Conservation (phyloP, 148 eudicot genomes). For the Polygonum aviculare region DNA sequence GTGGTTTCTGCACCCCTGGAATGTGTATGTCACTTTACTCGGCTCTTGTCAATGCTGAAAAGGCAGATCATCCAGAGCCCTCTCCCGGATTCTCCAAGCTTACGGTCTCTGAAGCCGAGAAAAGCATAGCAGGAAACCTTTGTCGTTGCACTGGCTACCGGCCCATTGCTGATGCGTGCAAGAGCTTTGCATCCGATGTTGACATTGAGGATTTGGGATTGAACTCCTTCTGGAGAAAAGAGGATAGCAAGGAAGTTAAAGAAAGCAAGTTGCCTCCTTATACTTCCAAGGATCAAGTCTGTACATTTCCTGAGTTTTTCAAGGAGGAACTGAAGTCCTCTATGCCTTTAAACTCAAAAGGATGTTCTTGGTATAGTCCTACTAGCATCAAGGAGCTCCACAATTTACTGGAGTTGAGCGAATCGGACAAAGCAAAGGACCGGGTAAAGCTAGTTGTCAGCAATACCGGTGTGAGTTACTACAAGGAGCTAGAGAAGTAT, state of each 20-base stretch:
- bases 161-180: slow-evolving; percentile 89
- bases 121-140: slow-evolving; percentile 68
- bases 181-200: slow-evolving; percentile 79
- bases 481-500: slow-evolving; percentile 50
- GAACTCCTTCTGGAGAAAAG: slow-evolving; percentile 65
- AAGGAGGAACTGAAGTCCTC: slow-evolving; percentile 33
- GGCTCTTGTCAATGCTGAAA: slow-evolving; percentile 72
- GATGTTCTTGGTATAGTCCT: slow-evolving; percentile 64
- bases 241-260: slow-evolving; percentile 41
- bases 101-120: slow-evolving; percentile 70
- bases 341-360: slow-evolving; percentile 31
- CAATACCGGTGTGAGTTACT: slow-evolving; percentile 78
- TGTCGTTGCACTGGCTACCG: slow-evolving; percentile 98
- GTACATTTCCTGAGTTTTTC: slow-evolving; percentile 55
- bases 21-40: slow-evolving; percentile 86
- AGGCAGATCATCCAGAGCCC: slow-evolving; percentile 26
- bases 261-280: slow-evolving; percentile 51
- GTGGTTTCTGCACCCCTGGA: slow-evolving; percentile 97
- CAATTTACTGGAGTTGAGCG: slow-evolving; percentile 22
- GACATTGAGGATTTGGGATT: slow-evolving; percentile 90
- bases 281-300: slow-evolving; percentile 26
- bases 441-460: slow-evolving; percentile 50
- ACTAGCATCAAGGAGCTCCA: slow-evolving; percentile 51
- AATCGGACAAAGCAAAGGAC: background rate
- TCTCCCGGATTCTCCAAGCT: slow-evolving; percentile 69